Conservation (phyloP, 129 eudicot genomes). For the Flaveria trinervia region DNA sequence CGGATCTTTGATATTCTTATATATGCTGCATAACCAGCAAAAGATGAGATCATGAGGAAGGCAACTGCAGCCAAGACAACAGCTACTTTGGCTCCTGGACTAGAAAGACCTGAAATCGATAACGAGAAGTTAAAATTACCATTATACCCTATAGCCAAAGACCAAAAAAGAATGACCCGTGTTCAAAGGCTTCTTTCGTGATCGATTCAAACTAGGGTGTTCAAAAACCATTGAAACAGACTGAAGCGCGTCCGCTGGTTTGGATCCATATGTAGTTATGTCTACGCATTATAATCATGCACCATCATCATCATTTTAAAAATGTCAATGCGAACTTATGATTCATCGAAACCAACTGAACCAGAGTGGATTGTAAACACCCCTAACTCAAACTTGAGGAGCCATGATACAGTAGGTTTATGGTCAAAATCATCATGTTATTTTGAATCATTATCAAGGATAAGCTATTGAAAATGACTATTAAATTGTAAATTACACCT, state of each 20-base stretch:
- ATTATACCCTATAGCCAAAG: slow-evolving; percentile 15
- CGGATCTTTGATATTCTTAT: slow-evolving; percentile 42
- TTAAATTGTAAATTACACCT: not conserved
- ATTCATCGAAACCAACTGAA: not conserved
- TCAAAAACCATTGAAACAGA: no score
- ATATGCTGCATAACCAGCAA: slow-evolving; percentile 50
- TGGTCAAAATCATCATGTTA: not conserved
- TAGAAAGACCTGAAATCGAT: slow-evolving; percentile 44
- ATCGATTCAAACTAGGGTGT: no score
- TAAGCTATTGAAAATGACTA: slow-evolving; percentile 11
- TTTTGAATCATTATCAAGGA: slow-evolving; percentile 6
- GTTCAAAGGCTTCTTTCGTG: no score
- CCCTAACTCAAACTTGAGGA: not conserved
- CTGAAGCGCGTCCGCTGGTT: no score
- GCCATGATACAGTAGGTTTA: not conserved
- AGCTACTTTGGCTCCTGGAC: slow-evolving; percentile 52
- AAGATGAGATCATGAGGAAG: slow-evolving; percentile 55
- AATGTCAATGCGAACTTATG: no score
- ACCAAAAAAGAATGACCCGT: no score
- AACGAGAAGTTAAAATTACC: slow-evolving; percentile 25
- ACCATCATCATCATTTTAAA: no score
- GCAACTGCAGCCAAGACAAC: slow-evolving; percentile 58
- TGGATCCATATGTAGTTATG: no score
- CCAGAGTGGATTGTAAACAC: no score
- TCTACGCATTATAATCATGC: no score